These are phyloP conservation scores for Penicillium capsulatum DNA, from an alignment of 2,329 filamentous ascomycete genomes.

Conservation along the genomic window DNA sequence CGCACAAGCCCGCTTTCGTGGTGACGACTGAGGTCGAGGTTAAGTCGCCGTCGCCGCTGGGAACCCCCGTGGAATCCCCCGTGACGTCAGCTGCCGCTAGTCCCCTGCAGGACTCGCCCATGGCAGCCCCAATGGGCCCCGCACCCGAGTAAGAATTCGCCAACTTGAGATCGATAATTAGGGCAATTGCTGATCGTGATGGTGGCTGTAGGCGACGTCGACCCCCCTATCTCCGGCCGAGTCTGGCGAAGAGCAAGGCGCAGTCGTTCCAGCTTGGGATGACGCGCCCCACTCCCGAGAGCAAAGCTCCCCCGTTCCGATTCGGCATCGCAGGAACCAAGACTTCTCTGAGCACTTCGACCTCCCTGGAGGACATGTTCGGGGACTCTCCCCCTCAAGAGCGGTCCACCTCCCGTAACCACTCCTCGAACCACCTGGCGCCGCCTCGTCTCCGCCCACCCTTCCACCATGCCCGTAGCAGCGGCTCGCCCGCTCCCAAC, in stretches of 20 bases:
- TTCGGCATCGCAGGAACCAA: constrained; percentile 60
- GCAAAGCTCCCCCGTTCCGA: constrained; percentile 67
- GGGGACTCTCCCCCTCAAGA: constrained; percentile 73
- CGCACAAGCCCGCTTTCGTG: constrained; percentile 73
- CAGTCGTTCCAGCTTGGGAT: constrained; percentile 64
- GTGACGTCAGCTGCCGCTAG: constrained; percentile 37
- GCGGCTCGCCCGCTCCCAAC: constrained; percentile 68
- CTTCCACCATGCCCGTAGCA: constrained; percentile 59
- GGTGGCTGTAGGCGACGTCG: constrained; percentile 65
- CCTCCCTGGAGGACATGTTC: constrained; percentile 77
- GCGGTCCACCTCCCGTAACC: constrained; percentile 57
- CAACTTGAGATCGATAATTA: no score
- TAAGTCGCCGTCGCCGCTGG: constrained; percentile 66
- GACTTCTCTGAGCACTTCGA: constrained; percentile 54
- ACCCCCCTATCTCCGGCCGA: constrained; percentile 67
- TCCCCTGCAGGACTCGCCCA: constrained; percentile 39
- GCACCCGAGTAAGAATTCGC: constrained; percentile 36
- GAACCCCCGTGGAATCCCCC: constrained; percentile 43
- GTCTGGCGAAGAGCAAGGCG: constrained; percentile 69
- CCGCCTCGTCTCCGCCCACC: constrained; percentile 62
- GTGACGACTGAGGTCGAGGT: constrained; percentile 59
- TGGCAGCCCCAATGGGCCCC: constrained; percentile 29
- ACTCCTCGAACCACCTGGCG: constrained; percentile 55
- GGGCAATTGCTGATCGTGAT: no score
- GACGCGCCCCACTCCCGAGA: constrained; percentile 58